phyloP scores from a whole-genome alignment of 2,329 filamentous ascomycete species.

The Penicillium sp. region DNA sequence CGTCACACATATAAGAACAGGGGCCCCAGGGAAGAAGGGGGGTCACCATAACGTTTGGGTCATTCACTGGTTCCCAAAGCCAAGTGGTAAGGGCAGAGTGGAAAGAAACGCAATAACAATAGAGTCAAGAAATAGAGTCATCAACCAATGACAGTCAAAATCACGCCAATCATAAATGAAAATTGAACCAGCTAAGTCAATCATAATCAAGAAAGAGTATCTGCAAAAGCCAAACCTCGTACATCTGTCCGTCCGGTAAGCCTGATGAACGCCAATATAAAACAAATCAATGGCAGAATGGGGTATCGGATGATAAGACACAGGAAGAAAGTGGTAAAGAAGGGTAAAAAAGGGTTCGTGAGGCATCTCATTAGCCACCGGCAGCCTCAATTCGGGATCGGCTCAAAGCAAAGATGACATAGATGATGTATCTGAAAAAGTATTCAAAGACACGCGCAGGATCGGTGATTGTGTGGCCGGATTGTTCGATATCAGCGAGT shows the following conservation, averaged over 20 bases:
- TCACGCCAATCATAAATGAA: no score
- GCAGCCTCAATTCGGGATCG: not conserved
- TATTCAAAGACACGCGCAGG: not conserved
- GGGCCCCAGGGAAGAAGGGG: no score
- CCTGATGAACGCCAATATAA: not conserved
- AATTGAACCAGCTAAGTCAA: no score
- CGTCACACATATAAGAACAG: no score
- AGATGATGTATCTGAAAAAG: constrained; percentile 7
- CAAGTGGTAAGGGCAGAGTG: no score
- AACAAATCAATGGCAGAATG: not conserved
- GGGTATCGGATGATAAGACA: not conserved
- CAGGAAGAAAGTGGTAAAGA: not conserved
- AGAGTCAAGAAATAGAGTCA: no score
- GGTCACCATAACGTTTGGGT: no score
- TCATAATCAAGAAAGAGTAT: not conserved
- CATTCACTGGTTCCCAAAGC: no score
- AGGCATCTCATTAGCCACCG: not conserved
- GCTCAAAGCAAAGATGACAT: constrained; percentile 2
- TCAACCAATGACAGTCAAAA: no score
- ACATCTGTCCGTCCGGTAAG: no score
- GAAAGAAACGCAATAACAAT: no score
- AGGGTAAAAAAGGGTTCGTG: not conserved
- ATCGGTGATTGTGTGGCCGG: not conserved
- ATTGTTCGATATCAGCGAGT: not conserved
- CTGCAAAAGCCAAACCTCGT: not conserved